Base-by-base conservation (phyloP, 257 asterid species). In the Thymus quinquecostatus region DNA sequence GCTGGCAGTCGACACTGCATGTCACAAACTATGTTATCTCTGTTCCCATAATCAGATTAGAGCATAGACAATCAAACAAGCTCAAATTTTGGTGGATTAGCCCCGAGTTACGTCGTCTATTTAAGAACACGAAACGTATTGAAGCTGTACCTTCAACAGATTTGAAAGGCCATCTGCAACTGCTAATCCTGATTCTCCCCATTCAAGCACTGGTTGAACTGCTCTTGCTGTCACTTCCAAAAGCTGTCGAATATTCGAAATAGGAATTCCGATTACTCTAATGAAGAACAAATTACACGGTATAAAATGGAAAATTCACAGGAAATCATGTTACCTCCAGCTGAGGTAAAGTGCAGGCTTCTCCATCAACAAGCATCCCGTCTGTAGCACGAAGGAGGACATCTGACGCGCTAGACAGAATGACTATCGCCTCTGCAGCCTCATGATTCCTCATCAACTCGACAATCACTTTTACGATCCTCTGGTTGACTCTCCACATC, bases 331-430 rank as follows among this genome's bases (percentile, higher is more conserved):
- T 58, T 79, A 95, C 99, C 99, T 95, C 99, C 58, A 95, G 87
- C 82, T 95, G 99, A 0, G 98, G 97, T 72, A 92, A 84, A 78
- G 99, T 95, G 89, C 98, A 95, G 64, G 99, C 99, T 92, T 92
- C 99, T 63, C 98, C 99, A 75, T 95, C 99, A 21, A 95, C 98
- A 54, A 95, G 97, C 96, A 95, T 87, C 56, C 99, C 99, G 29
- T 92, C 99, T 13, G 99, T 95, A 70, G 98, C 99, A 65, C 98
- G 98, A 38, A 92, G 87, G 72, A 95, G 96, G 64, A 95, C 97
- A 72, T 95, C 97, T 3, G 99, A 89, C 30, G 99, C 98, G 4
- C 96, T 85, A 10, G 98, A 83, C 53, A 95, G 78, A 78, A 95
- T 87, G 36, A 89, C 94, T 81, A 95, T 81, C 2, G 98, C 87